Base-by-base conservation (phyloP, 345 rosid genomes). In the Mallotus nudiflorus region DNA sequence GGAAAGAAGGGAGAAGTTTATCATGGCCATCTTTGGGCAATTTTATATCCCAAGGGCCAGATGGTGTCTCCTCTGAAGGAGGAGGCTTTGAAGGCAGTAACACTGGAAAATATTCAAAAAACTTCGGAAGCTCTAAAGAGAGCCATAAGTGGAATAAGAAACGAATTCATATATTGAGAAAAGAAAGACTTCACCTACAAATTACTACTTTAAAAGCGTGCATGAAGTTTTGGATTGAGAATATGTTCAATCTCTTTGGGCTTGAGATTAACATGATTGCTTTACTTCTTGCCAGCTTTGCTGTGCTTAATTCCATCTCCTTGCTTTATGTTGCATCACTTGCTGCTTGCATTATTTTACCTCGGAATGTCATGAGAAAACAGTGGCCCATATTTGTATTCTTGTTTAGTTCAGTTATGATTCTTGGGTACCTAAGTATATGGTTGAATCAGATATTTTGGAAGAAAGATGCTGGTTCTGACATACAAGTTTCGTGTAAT, bases 181-280 rank as follows among this genome's bases (percentile, higher is more conserved):
- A 61, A 25, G 86, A 83, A 62, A 80, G 86, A 42, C 75, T 83
- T 48, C 69, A 70, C n/a, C 76, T 66, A 71, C 86, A 83, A 71
- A 80, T 65, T 70, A 73, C 53, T 53, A 61, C 73, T 37, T 56
- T 80, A 29, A 80, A 71, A 76, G 42, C 73, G 39, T 80, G 64
- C 44, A 7, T 76, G 40, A 80, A 70, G 72, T 78, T 75, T 62
- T 80, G 80, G 80, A 73, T 78, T 16, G 84, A 83, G 76, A 80
- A 80, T 49, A 73, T 78, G 62, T 80, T 80, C 68, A 78, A 77
- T 71, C 70, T 83, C 56, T 83, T 75, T 20, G 86, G 86, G 52
- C 84, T 80, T 25, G 86, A 83, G 78, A 80, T 83, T 33, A 83
- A 77, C 53, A 83, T 80, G 86, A 75, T 78, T 44, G 82, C 67